Base-by-base conservation (phyloP, 2,329 filamentous ascomycete species). In the Diaporthe sp. region DNA sequence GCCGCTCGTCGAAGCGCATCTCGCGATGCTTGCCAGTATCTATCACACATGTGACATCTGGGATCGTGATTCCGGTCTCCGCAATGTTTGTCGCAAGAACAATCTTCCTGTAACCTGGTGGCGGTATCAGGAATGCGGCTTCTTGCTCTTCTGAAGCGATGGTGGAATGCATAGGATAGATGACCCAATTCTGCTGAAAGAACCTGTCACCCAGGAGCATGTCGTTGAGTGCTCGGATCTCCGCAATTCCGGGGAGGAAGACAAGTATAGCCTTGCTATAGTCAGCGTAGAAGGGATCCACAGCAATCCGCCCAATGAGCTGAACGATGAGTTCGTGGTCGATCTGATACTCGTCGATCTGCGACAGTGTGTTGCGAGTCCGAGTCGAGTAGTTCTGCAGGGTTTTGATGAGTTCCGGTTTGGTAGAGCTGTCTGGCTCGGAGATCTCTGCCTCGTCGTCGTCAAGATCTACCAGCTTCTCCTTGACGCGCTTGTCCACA, bases 81-180 rank as follows among this genome's bases (percentile, higher is more conserved):
- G 97, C 97, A 83, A 99, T 99, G 82, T 99, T 99, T 19, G 97
- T 99, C 2, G 97, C 96, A 73, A 99, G 90, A 2, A 99, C 96
- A 78, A 99, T 97, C 85, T 99, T 99, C 77, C 96, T 91, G 74
- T 92, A 88, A 0, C 96, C 96, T 4, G 88, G 89, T 1, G 96
- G 95, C 8, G 97, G 97, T 0, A 98, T 86, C 8, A 95, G 87
- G 82, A 99, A 99, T 0, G 97, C 97, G 46, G 94, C 93, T 84
- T 99, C 96, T 82, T 99, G 97, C 77, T 99, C 97, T 80, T 98
- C 96, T 62, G 94, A 98, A 15, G 96, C 95, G 79, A 99, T 98
- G 0, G 94, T 95, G 0, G 97, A 98, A 82, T 99, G 97, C 49
- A 99, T 88, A 17, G 95, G 94, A 82, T 98, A 96, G 0, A 99